Percentiles rank a stretch among this genome's conserved stretches.
These are phyloP conservation scores for Epithele typhae DNA, from an alignment of 768 basidiomycete genomes.

Conservation along the genomic window DNA sequence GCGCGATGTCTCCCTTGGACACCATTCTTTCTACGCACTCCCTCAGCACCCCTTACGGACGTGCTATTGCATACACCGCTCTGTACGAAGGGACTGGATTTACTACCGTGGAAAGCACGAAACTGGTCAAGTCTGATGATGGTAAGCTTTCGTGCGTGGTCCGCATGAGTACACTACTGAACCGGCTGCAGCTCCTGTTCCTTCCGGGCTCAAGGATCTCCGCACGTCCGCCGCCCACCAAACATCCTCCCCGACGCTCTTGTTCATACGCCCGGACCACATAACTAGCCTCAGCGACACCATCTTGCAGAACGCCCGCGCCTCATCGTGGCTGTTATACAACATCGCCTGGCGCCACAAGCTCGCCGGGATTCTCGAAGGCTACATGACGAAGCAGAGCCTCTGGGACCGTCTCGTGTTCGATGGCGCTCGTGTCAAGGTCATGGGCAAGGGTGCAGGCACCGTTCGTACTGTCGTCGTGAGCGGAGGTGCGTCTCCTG, in stretches of 20 bases:
- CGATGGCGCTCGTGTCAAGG: constrained; percentile 55
- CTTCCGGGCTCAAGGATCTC: constrained; percentile 42
- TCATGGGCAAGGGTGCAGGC: constrained; percentile 56
- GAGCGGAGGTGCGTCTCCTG: constrained; percentile 54
- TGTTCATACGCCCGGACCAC: constrained; percentile 70
- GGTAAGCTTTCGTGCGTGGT: constrained; percentile 26
- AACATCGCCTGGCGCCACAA: constrained; percentile 79
- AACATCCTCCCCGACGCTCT: constrained; percentile 71
- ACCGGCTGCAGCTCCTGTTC: constrained; percentile 1
- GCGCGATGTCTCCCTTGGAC: constrained; percentile 65
- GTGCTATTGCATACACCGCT: constrained; percentile 77
- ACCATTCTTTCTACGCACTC: constrained; percentile 74
- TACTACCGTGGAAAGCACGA: constrained; percentile 56
- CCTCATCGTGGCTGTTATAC: constrained; percentile 41
- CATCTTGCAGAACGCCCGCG: constrained; percentile 52
- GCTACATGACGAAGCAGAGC: constrained; percentile 72
- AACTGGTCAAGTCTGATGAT: constrained; percentile 42
- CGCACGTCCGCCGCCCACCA: constrained; percentile 44
- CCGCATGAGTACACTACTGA: not conserved
- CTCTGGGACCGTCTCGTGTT: constrained; percentile 84
- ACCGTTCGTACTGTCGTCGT: constrained; percentile 67
- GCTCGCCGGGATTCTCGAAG: constrained; percentile 58
- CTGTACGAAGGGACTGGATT: constrained; percentile 72
- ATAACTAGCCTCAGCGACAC: constrained; percentile 47
- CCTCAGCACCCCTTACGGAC: constrained; percentile 72